Evolutionary conservation across 345 rosid genomes (phyloP).

Genomic region (Microthlaspi erraticum): DNA sequence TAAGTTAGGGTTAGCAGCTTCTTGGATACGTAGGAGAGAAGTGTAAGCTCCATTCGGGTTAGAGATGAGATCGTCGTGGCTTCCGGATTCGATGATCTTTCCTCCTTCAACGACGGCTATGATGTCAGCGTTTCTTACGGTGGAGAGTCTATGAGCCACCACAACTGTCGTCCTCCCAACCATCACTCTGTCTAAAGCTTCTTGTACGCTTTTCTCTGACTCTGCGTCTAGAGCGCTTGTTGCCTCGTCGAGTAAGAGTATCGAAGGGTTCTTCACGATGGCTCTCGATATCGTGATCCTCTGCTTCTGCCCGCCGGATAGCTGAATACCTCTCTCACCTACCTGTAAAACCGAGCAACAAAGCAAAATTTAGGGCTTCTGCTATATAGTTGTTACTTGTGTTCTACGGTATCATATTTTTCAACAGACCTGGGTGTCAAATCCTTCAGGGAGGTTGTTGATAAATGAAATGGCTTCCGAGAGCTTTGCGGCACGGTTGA

Average conservation of each 20-base stretch:
- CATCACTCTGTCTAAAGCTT: constrained; percentile 93
- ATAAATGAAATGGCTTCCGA: constrained; percentile 80
- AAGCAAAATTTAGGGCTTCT: constrained; percentile 12
- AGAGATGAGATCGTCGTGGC: constrained; percentile 84
- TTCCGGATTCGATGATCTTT: constrained; percentile 83
- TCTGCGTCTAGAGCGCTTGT: constrained; percentile 95
- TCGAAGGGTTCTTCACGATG: constrained; percentile 78
- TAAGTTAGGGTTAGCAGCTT: constrained; percentile 63
- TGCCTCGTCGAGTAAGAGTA: constrained; percentile 92
- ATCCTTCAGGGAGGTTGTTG: constrained; percentile 84
- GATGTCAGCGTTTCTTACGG: constrained; percentile 82
- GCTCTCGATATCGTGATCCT: constrained; percentile 87
- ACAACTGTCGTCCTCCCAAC: constrained; percentile 90
- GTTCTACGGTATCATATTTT: background rate
- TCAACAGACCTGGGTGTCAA: constrained; percentile 79
- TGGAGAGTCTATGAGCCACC: constrained; percentile 93
- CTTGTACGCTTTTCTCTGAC: constrained; percentile 91
- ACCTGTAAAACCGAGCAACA: constrained; percentile 51
- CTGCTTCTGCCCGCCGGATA: constrained; percentile 97
- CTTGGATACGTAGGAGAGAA: constrained; percentile 81
- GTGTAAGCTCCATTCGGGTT: constrained; percentile 69
- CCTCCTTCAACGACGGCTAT: constrained; percentile 83
- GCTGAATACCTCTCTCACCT: constrained; percentile 90
- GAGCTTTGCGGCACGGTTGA: constrained; percentile 68
- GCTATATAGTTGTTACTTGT: background rate